Evolutionary conservation across 257 asterid genomes (phyloP), one percentile per base, ranked within the genome.

Genomic region (Scutellaria galericulata): DNA sequence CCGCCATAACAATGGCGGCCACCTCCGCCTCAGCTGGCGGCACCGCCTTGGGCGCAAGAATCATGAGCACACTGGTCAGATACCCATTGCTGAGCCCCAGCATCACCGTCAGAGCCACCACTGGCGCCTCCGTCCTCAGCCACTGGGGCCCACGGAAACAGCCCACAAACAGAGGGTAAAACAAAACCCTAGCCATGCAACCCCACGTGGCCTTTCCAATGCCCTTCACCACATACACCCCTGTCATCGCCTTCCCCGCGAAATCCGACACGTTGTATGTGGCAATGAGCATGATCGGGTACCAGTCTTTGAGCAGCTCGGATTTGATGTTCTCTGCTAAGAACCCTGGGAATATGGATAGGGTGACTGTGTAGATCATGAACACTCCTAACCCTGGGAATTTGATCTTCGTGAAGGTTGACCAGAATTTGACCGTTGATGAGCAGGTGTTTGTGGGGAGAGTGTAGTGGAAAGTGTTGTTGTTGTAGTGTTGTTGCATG

Each of bases 331-430:
- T 80, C 31, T 91, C 97, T 5, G 89, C 92, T 20, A 91, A 42
- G 69, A 83, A 89, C 1, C 97, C 97, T 2, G 97, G 95, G 68
- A 89, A 91, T 14, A 89, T 91, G 4, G 97, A 91, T 24, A 89
- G 74, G 0, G 96, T 91, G 6, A 91, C 96, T 0, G 92, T 69
- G 83, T 91, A 91, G 51, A 87, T 87, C 67, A 70, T 14, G 78
- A 83, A 82, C 11, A 91, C 54, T 7, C 96, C 97, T 12, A 91
- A 79, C 5, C 83, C 89, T 0, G 97, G 93, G 70, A 87, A 76
- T 41, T 51, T 83, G 6, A 91, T 84, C 13, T 59, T 82, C 27
- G 81, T 47, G 44, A 83, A 64, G 0, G 81, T 83, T 51, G 64
- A 55, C 70, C 77, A 20, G 78, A 91, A 77, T 65, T 62, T 66